Percentiles rank a stretch among this genome's conserved stretches.
Evolutionary conservation across 1,139 yeast species (phyloP).

Genomic region (Yamadazyma dendronema): DNA sequence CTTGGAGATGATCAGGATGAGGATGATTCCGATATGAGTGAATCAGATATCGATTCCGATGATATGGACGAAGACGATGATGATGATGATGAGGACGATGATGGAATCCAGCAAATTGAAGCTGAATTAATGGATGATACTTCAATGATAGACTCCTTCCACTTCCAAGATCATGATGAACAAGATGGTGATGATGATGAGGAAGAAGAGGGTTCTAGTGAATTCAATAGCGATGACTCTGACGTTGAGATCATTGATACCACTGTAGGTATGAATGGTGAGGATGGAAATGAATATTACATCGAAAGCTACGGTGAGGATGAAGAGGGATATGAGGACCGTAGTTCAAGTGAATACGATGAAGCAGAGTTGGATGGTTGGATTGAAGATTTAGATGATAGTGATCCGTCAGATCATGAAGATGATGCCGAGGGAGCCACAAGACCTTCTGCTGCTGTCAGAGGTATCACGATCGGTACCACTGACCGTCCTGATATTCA

Average conservation of each 20-base stretch:
- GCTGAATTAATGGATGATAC: slow-evolving; percentile 16
- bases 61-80: slow-evolving; percentile 16
- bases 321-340: slow-evolving; percentile 23
- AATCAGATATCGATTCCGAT: slow-evolving; percentile 12
- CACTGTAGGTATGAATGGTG: slow-evolving; percentile 22
- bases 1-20: slow-evolving; percentile 19
- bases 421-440: slow-evolving; percentile 1
- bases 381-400: slow-evolving; percentile 41
- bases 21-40: slow-evolving; percentile 11
- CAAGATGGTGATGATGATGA: slow-evolving; percentile 13
- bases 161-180: slow-evolving; percentile 14
- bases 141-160: slow-evolving; percentile 13
- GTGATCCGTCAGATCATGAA: slow-evolving; percentile 19
- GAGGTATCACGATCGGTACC: slow-evolving; percentile 1
- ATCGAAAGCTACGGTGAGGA: slow-evolving; percentile 28
- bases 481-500: slow-evolving; percentile 1
- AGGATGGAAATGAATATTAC: slow-evolving; percentile 27
- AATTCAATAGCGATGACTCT: slow-evolving; percentile 20
- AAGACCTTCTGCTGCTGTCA: slow-evolving; percentile 10
- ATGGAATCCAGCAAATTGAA: slow-evolving; percentile 16
- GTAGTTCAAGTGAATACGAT: slow-evolving; percentile 33
- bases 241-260: slow-evolving; percentile 47
- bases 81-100: slow-evolving; percentile 16
- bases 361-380: slow-evolving; percentile 45
- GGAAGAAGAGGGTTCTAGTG: neutral